These are phyloP conservation scores for Ploettnerulaceae sp. DNA, from an alignment of 2,329 filamentous ascomycete species.

Conservation along the genomic window DNA sequence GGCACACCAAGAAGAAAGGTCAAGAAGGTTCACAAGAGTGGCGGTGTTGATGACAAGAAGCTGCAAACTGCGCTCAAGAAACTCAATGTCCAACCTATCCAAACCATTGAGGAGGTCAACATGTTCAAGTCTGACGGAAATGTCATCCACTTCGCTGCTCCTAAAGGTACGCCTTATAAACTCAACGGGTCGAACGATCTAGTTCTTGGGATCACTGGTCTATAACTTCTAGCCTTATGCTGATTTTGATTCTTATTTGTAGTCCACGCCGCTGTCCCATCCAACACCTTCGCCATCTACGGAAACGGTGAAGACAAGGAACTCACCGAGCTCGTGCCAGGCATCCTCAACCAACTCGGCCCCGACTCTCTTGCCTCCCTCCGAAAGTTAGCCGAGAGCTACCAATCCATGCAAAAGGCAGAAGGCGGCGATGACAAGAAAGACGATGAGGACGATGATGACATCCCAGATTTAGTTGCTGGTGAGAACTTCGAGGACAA, in stretches of 20 bases:
- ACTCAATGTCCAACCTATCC: constrained; percentile 99
- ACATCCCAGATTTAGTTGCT: constrained; percentile 95
- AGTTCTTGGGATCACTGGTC: neutral
- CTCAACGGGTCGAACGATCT: neutral
- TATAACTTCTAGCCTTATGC: neutral
- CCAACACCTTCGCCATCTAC: constrained; percentile 99
- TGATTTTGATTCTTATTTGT: constrained; percentile 12
- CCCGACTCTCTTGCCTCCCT: constrained; percentile 96
- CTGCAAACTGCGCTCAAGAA: constrained; percentile 96
- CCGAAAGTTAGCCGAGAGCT: constrained; percentile 97
- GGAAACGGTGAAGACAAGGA: constrained; percentile 99
- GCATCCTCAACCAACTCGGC: constrained; percentile 98
- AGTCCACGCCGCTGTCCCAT: constrained; percentile 96
- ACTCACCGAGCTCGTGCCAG: constrained; percentile 97
- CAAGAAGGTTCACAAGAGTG: constrained; percentile 94
- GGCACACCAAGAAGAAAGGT: constrained; percentile 95
- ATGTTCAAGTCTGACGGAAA: constrained; percentile 99
- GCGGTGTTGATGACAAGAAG: constrained; percentile 98
- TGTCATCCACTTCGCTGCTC: constrained; percentile 97
- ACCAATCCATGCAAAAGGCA: constrained; percentile 98
- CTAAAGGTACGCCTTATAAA: constrained; percentile 77
- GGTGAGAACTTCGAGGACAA: constrained; percentile 99
- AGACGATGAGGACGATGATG: constrained; percentile 73
- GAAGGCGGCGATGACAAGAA: constrained; percentile 72
- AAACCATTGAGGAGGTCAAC: constrained; percentile 99